Base-by-base conservation (phyloP, 2,329 filamentous ascomycete genomes). In the Aspergillus sp. region DNA sequence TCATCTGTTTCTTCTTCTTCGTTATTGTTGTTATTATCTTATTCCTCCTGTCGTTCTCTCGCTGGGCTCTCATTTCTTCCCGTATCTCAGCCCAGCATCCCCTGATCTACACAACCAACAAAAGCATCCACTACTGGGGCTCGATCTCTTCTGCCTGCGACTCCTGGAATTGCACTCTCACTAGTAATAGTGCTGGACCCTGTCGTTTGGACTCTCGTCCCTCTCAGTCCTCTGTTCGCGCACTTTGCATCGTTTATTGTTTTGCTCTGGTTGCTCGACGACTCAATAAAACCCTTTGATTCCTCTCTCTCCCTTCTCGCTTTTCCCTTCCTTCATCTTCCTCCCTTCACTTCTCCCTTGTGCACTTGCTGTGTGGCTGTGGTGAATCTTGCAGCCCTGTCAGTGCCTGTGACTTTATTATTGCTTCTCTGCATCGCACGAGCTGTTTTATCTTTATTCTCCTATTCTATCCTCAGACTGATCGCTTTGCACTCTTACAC, bases 321-420 rank as follows among this genome's bases (percentile, higher is more conserved):
- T 43, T 45, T 51, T 43, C 47, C 35, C 46, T 50, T 32, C 45
- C 20, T 42, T 37, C 30, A 41, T 35, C 17, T 45, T 41, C 35
- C 15, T 20, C 27, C 20, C 15, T 17, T 25, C 37, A 43, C 42
- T 45, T 27, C 35, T 38, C 39, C 37, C 27, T 33, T 38, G 35
- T 42, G 35, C n/a, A 22, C 15, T 37, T 46, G 7, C 4, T 57
- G 56, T 60, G 58, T 60, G 58, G 58, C 56, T 58, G 58, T 60
- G 56, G 55, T 57, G 53, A 52, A 52, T 50, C 25, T 51, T 54
- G 55, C 53, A 55, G 58, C 48, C 44, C 52, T 51, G 45, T 43
- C 52, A 48, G 47, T 44, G 19, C 50, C 37, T 43, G 41, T 43
- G 9, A 25, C 23, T 43, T 25, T 15, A 25, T 39, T 39, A 10